Evolutionary conservation across 2,329 filamentous ascomycete species (phyloP), one percentile per base, ranked within the genome.

Genomic region (Phialocephala sp.): DNA sequence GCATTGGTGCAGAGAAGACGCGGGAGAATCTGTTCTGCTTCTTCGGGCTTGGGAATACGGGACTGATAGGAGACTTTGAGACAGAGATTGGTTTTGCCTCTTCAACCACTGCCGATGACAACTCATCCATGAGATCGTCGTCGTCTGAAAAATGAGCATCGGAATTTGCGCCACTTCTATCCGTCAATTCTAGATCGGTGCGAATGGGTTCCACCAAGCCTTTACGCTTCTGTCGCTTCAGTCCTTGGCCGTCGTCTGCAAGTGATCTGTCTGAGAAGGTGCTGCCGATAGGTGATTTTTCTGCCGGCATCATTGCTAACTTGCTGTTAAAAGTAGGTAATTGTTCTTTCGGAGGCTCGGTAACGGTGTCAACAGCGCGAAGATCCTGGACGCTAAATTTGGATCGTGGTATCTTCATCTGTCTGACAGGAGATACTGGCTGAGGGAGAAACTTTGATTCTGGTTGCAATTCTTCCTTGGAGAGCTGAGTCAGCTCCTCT

Each of bases 61-160:
- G 86, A 15, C 86, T 89, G 50, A 91, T 86, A n/a, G 93, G 92
- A n/a, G 93, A 93, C 77, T 93, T 94, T 24, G 91, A 88, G 9
- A 95, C 88, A 1, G 86, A 85, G 69, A 96, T 87, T 1, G 92
- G 90, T 75, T 89, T 90, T n/a, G 93, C 93, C 79, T 97, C 88
- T 75, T 95, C 86, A 20, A 97, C 81, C 1, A 90, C 93, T 35
- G 93, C 93, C 63, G 87, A 91, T 72, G 92, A 91, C 63, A 97
- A 80, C 78, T 97, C 93, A 64, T 96, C 91, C 86, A 96, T 91
- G 68, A 94, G 86, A 18, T 88, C 90, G 74, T 95, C 92, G 76
- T 94, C 91, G n/a, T 91, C 89, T 32, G 79, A 84, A 47, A 87
- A 79, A 75, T 85, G 85, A 50, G 83, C 73, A 47, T 81, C 80